Evolutionary conservation across 2,329 filamentous ascomycete genomes (phyloP).

Genomic region (Pezicula rhizophila): DNA sequence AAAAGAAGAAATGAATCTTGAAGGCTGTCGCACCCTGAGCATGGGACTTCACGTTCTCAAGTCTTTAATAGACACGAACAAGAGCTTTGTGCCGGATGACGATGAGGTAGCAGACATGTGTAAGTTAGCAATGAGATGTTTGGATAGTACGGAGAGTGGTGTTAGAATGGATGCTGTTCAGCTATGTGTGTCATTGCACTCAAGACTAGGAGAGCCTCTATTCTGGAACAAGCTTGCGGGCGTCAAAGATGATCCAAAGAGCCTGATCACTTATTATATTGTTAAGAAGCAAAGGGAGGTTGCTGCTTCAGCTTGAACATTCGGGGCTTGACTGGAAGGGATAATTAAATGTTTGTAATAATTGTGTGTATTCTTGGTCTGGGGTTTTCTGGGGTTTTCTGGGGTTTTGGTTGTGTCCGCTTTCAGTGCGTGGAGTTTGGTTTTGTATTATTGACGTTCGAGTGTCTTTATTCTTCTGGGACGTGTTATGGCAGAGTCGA

Average conservation of each 20-base stretch:
- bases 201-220: slow-evolving; percentile 47
- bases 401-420: too few relatives aligned
- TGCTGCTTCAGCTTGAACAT: slow-evolving; percentile 9
- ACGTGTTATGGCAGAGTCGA: too few relatives aligned
- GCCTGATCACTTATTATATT: slow-evolving; percentile 75
- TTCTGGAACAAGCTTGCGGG: slow-evolving; percentile 66
- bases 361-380: too few relatives aligned
- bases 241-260: slow-evolving; percentile 67
- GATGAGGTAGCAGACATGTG: slow-evolving; percentile 46
- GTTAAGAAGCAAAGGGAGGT: slow-evolving; percentile 60
- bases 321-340: background rate
- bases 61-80: slow-evolving; percentile 42
- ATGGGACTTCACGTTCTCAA: slow-evolving; percentile 61
- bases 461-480: background rate
- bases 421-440: too few relatives aligned
- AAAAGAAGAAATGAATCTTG: slow-evolving; percentile 34
- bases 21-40: slow-evolving; percentile 47
- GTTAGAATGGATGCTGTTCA: slow-evolving; percentile 73
- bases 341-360: too few relatives aligned
- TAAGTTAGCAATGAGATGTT: slow-evolving; percentile 46
- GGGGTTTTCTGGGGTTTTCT: too few relatives aligned
- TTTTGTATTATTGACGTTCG: background rate
- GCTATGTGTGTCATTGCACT: slow-evolving; percentile 68
- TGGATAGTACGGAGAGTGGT: slow-evolving; percentile 55
- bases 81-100: slow-evolving; percentile 41